Base-by-base conservation (phyloP, 2,329 filamentous ascomycete genomes). In the Colletotrichum sp. region DNA sequence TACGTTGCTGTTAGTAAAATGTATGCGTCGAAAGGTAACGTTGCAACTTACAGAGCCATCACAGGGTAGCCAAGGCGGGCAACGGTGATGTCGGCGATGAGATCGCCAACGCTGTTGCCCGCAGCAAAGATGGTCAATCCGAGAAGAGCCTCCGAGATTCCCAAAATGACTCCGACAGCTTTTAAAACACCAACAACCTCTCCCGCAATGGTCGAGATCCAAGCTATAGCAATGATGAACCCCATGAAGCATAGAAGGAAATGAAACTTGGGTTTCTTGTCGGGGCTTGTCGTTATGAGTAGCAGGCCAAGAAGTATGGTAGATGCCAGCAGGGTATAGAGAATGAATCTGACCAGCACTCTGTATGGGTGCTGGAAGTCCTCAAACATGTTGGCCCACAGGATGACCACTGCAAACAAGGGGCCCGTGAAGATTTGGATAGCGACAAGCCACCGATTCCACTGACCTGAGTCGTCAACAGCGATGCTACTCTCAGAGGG, bases 171-270 rank as follows among this genome's bases (percentile, higher is more conserved):
- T 11, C 97, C 97, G 65, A 98, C 88, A 1, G 97, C 94, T 85
- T 99, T 98, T 78, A 99, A 90, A 8, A 98, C 94, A 36, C 95
- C 96, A 7, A 99, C 97, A 7, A 99, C 97, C 86, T 99, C 96
- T 44, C 95, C 95, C 3, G 97, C 96, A 79, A 99, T 96, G 2
- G 95, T 97, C 52, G 95, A 97, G 80, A 98, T 98, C 97, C 98
- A 99, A 28, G 95, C 94, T 73, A 98, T 97, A 77, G 94, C 93
- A 74, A 98, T 98, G 11, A 94, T 88, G 82, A 99, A 99, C 8
- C 98, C 97, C 44, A 98, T 87, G 81, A 98, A 95, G 82, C 96
- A 98, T 61, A 98, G 89, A 28, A 96, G 82, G 65, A 93, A 93
- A 75, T 96, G 94, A 84, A 95, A 95, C 77, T 90, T 91, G 0